Conservation (phyloP, 2,329 filamentous ascomycete genomes). For the Moelleriella libera region DNA sequence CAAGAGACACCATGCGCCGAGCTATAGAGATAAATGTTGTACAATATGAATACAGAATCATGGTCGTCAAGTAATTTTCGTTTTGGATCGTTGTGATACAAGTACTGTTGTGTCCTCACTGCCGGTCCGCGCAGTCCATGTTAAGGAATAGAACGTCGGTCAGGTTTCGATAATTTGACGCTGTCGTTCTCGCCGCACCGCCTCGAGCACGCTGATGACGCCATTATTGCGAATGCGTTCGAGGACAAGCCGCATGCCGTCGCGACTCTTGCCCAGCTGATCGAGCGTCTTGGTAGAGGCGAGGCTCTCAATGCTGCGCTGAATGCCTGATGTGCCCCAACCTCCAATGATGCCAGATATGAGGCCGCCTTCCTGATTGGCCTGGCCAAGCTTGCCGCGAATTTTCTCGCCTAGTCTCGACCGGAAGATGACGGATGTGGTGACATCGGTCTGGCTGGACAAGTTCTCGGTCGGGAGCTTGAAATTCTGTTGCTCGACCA, state of each 20-base stretch:
- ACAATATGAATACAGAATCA: too few species aligned
- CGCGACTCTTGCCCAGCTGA: conserved; percentile 65
- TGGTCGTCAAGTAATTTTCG: too few species aligned
- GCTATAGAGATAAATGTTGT: too few species aligned
- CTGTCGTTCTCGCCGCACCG: conserved; percentile 31
- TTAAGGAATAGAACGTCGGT: not conserved
- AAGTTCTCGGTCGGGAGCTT: conserved; percentile 21
- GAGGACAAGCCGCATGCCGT: conserved; percentile 72
- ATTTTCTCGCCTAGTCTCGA: conserved; percentile 59
- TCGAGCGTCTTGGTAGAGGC: conserved; percentile 65
- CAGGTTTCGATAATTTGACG: conserved; percentile 10
- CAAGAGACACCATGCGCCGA: too few species aligned
- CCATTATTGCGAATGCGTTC: conserved; percentile 50
- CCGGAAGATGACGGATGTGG: conserved; percentile 59
- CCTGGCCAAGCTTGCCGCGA: conserved; percentile 36
- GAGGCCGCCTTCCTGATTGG: conserved; percentile 33
- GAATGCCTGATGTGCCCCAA: conserved; percentile 58
- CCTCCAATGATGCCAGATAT: conserved; percentile 32
- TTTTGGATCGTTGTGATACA: too few species aligned
- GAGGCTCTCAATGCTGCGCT: conserved; percentile 66
- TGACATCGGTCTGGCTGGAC: conserved; percentile 45
- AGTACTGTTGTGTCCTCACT: too few species aligned
- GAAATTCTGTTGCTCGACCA: conserved; percentile 65
- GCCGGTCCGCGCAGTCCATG: too few species aligned
- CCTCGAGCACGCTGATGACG: conserved; percentile 43